phyloP scores from a whole-genome alignment of 805 yeast genomes.

The Wickerhamiella qilinensis region DNA sequence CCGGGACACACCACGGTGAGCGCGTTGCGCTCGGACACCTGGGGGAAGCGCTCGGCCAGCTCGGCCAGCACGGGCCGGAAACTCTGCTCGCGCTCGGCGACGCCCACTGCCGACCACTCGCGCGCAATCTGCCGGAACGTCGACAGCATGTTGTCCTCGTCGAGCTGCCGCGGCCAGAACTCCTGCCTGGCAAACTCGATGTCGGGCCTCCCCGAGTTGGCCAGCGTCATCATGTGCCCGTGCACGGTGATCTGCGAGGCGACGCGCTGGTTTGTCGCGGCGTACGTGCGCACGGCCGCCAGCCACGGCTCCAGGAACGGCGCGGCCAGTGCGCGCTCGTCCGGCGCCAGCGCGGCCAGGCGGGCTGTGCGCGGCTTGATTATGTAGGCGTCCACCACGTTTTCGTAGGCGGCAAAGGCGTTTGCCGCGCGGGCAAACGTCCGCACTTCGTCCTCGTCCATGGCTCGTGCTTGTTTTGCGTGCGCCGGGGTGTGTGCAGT shows the following conservation, averaged over 20 bases:
- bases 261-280: neutral
- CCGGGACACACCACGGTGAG: slow-evolving; percentile 60
- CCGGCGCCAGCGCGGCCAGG: neutral
- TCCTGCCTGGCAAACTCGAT: neutral
- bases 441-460: neutral
- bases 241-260: neutral
- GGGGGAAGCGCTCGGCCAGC: slow-evolving; percentile 23
- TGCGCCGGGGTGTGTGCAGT: too few relatives aligned
- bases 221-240: neutral
- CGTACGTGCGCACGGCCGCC: neutral
- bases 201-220: neutral
- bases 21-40: slow-evolving; percentile 13
- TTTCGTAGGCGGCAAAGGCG: neutral
- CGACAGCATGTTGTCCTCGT: slow-evolving; percentile 38
- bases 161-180: neutral
- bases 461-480: neutral
- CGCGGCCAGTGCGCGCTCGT: neutral
- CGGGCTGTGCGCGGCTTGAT: neutral
- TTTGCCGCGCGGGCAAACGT: neutral
- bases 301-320: neutral
- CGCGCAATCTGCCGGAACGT: slow-evolving; percentile 52
- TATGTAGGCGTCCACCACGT: neutral
- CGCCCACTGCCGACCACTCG: slow-evolving; percentile 56
- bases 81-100: slow-evolving; percentile 39
- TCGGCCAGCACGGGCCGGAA: slow-evolving; percentile 33